phyloP scores from a whole-genome alignment of 768 basidiomycete species.

The Lactarius quietus region DNA sequence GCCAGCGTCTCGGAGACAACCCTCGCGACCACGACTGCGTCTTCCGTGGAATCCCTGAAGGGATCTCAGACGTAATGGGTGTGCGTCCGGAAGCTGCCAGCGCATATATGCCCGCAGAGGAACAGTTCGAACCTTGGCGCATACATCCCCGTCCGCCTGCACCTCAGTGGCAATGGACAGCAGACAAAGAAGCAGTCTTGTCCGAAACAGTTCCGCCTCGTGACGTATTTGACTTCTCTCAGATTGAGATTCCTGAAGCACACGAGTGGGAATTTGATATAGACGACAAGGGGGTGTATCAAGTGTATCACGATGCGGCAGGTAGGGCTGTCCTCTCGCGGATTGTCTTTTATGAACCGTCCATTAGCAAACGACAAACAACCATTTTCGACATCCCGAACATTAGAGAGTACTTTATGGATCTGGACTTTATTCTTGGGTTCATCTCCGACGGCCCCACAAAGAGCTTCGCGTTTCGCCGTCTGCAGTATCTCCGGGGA shows the following conservation, averaged over 20 bases:
- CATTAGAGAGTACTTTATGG: conserved; percentile 93
- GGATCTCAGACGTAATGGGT: conserved; percentile 59
- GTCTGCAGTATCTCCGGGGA: conserved; percentile 86
- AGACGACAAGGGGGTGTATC: conserved; percentile 88
- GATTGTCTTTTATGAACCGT: neutral
- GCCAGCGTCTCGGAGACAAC: conserved; percentile 92
- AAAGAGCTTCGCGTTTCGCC: conserved; percentile 90
- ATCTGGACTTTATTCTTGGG: conserved; percentile 85
- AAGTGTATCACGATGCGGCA: conserved; percentile 59
- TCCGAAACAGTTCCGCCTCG: conserved; percentile 34
- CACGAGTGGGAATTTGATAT: conserved; percentile 60
- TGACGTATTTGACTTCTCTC: conserved; percentile 63
- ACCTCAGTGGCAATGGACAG: conserved; percentile 92
- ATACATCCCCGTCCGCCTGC: conserved; percentile 93
- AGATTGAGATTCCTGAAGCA: conserved; percentile 68
- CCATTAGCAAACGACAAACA: conserved; percentile 35
- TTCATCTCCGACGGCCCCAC: conserved; percentile 95
- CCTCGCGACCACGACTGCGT: conserved; percentile 85
- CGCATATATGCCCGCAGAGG: conserved; percentile 28
- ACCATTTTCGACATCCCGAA: conserved; percentile 73
- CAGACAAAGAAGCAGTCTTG: conserved; percentile 44
- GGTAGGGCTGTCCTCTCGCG: conserved; percentile 30
- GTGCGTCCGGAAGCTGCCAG: conserved; percentile 57
- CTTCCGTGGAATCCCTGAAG: conserved; percentile 66
- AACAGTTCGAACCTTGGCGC: conserved; percentile 63